phyloP scores from a whole-genome alignment of 2,329 filamentous ascomycete species.

The Orbilia quercus region DNA sequence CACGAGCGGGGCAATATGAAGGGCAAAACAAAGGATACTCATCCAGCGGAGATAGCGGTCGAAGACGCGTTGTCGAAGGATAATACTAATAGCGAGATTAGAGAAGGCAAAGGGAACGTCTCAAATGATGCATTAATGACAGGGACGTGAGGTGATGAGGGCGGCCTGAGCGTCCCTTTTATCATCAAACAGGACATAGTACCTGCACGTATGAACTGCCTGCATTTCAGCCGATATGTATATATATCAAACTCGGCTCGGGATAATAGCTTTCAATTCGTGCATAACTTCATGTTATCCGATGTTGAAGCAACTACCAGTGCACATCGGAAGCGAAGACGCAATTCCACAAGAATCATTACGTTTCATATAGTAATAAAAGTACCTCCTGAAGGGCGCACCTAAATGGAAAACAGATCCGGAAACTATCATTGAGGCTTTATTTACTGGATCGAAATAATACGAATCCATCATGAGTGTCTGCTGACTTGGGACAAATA shows the following conservation, averaged over 20 bases:
- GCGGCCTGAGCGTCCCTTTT: background rate
- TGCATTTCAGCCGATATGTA: background rate
- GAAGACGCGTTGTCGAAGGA: background rate
- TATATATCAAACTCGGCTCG: background rate
- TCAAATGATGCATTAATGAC: background rate
- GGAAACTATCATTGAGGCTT: conserved; percentile 34
- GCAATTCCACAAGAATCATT: too few species aligned
- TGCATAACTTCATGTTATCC: background rate
- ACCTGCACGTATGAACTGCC: too few species aligned
- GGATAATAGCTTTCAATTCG: background rate
- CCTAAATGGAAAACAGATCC: conserved; percentile 3
- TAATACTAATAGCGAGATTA: background rate
- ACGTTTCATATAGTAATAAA: background rate
- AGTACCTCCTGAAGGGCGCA: background rate
- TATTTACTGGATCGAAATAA: conserved; percentile 13
- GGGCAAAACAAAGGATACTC: background rate
- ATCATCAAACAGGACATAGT: background rate
- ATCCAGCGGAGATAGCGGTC: background rate
- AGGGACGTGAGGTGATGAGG: background rate
- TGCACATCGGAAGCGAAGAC: too few species aligned
- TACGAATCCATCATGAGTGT: conserved; percentile 12
- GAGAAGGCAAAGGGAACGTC: background rate
- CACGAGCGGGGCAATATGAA: conserved; percentile 15
- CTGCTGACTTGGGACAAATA: conserved; percentile 8
- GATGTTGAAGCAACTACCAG: too few species aligned